Evolutionary conservation across 768 basidiomycete species (phyloP).

Genomic region (Jaapia argillacea): DNA sequence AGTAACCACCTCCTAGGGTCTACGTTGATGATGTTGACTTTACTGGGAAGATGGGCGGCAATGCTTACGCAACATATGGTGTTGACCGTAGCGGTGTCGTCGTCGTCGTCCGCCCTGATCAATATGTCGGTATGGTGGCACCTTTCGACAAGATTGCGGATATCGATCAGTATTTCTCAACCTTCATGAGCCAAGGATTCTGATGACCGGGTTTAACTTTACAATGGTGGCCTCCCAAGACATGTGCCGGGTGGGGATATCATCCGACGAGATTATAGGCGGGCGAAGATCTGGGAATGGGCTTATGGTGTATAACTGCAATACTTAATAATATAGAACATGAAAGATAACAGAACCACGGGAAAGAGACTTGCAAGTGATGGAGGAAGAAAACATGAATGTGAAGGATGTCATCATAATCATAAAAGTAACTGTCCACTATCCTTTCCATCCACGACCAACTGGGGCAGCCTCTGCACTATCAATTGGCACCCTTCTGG

Average conservation of each 20-base stretch:
- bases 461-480: constrained; percentile 51
- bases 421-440: too few relatives aligned
- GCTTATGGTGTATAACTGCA: too few relatives aligned
- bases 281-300: too few relatives aligned
- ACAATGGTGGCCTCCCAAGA: too few relatives aligned
- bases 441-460: constrained; percentile 40
- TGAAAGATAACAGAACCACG: too few relatives aligned
- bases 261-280: too few relatives aligned
- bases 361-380: too few relatives aligned
- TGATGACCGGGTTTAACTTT: constrained; percentile 3
- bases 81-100: constrained; percentile 35
- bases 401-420: too few relatives aligned
- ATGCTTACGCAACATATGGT: constrained; percentile 48
- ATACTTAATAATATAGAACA: too few relatives aligned
- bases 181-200: constrained; percentile 24
- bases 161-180: constrained; percentile 37
- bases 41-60: constrained; percentile 34
- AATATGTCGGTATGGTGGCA: constrained; percentile 50
- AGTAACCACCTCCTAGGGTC: constrained; percentile 28
- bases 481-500: constrained; percentile 57
- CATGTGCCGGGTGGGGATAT: too few relatives aligned
- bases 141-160: constrained; percentile 31
- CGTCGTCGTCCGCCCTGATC: constrained; percentile 53
- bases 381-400: too few relatives aligned
- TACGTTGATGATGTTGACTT: constrained; percentile 47